Evolutionary conservation across 2,329 filamentous ascomycete species (phyloP).

Genomic region (Paecilomyces sp.): DNA sequence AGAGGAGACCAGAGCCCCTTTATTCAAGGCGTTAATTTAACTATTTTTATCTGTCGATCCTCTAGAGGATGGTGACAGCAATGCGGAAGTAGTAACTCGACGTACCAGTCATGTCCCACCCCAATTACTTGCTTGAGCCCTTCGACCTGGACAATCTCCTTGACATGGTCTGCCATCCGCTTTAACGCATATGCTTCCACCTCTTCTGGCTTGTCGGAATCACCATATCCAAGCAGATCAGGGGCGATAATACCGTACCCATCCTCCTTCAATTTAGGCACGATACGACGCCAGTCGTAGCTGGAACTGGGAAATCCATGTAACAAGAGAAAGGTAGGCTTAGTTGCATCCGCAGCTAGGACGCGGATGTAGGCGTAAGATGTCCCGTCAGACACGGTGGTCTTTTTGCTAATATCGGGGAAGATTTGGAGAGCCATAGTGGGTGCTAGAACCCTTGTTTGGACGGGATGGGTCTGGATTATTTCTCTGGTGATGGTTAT

Average conservation of each 20-base stretch:
- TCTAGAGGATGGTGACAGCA: neutral
- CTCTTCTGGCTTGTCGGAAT: slow-evolving; percentile 21
- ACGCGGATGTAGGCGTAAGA: slow-evolving; percentile 24
- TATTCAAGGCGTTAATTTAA: neutral
- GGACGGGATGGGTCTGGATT: neutral
- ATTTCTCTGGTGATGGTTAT: too few relatives aligned
- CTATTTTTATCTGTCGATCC: neutral
- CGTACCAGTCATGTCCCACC: slow-evolving; percentile 16
- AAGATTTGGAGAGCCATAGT: slow-evolving; percentile 5
- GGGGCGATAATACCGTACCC: slow-evolving; percentile 40
- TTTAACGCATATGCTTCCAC: slow-evolving; percentile 21
- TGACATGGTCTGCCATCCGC: slow-evolving; percentile 25
- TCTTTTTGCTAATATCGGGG: slow-evolving; percentile 2
- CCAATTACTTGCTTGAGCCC: slow-evolving; percentile 11
- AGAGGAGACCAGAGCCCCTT: slow-evolving; percentile 1
- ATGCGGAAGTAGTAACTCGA: neutral
- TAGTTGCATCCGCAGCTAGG: slow-evolving; percentile 5
- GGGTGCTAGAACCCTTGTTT: neutral
- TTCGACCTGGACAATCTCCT: slow-evolving; percentile 25
- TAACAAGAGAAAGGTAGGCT: slow-evolving; percentile 38
- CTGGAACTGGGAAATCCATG: slow-evolving; percentile 45
- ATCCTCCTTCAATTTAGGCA: slow-evolving; percentile 21
- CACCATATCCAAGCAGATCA: slow-evolving; percentile 36
- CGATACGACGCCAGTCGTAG: slow-evolving; percentile 38
- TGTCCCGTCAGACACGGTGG: slow-evolving; percentile 2